phyloP scores from a whole-genome alignment of 2,329 filamentous ascomycete species.

The Pseudogymnoascus sp. region DNA sequence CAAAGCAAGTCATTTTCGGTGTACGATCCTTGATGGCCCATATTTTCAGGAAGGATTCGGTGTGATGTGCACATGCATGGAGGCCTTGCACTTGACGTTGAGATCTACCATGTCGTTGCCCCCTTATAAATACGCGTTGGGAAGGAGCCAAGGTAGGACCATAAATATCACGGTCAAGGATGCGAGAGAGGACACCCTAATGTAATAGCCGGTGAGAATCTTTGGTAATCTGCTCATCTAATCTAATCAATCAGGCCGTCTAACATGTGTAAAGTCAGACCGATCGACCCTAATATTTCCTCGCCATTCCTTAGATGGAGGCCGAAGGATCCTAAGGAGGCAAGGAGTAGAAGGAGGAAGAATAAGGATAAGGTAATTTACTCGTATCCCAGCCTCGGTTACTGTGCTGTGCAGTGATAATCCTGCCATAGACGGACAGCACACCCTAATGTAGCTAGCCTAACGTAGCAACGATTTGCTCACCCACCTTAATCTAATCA shows the following conservation, averaged over 20 bases:
- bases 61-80: not conserved
- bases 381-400: not conserved
- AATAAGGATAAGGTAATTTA: not conserved
- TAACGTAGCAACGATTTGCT: conserved; percentile 5
- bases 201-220: not conserved
- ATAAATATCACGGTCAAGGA: not conserved
- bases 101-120: not conserved
- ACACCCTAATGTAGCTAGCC: not conserved
- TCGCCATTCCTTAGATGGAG: not conserved
- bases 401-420: not conserved
- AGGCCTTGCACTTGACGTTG: not conserved
- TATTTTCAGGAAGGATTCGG: conserved; percentile 2
- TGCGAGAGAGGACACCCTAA: not conserved
- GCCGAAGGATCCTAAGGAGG: not conserved
- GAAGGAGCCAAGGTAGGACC: not conserved
- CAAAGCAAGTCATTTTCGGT: not conserved
- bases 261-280: not conserved
- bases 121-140: not conserved
- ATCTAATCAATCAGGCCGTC: not conserved
- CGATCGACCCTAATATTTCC: not conserved
- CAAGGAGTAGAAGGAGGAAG: not conserved
- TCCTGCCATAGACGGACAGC: not conserved
- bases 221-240: not conserved
- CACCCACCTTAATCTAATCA: not conserved
- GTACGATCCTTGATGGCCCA: not conserved